Percentiles rank a stretch among this genome's conserved stretches.
Conservation (phyloP, 1,284 basidiomycete genomes). For the Leccinum huronense region DNA sequence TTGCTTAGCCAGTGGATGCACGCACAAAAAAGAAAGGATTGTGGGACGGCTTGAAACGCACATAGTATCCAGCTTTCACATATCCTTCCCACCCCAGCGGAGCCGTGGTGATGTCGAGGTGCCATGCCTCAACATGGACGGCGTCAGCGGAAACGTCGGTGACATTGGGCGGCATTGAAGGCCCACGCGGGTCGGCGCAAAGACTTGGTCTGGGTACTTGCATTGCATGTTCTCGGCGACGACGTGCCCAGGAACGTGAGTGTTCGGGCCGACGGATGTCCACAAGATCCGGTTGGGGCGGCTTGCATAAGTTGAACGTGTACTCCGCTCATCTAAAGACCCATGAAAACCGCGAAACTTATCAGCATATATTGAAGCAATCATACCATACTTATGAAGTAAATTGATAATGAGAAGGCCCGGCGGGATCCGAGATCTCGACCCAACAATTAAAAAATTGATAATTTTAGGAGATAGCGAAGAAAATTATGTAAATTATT, state of each 20-base stretch:
- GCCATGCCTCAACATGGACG: constrained; percentile 56
- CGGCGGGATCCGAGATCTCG: no score
- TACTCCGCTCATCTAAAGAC: no score
- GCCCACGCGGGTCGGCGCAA: constrained; percentile 47
- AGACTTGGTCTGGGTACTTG: constrained; percentile 60
- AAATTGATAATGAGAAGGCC: no score
- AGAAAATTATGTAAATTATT: not conserved
- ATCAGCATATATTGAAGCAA: not conserved
- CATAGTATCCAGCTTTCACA: constrained; percentile 80
- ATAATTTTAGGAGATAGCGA: no score
- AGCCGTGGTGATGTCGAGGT: constrained; percentile 68
- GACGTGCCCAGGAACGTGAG: constrained; percentile 48
- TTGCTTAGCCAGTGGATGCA: not conserved
- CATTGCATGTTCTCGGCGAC: constrained; percentile 63
- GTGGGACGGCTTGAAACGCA: constrained; percentile 28
- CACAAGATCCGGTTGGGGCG: constrained; percentile 15
- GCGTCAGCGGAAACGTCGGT: constrained; percentile 35
- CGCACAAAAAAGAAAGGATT: not conserved
- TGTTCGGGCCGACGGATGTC: constrained; percentile 18
- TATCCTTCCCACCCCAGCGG: constrained; percentile 84
- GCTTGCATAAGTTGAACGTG: no score
- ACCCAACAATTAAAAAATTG: no score
- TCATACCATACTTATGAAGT: no score
- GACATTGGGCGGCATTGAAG: constrained; percentile 18
- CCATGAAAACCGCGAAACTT: not conserved